These are phyloP conservation scores for Malus asiatica DNA, from an alignment of 306 rosid genomes.

Conservation along the genomic window DNA sequence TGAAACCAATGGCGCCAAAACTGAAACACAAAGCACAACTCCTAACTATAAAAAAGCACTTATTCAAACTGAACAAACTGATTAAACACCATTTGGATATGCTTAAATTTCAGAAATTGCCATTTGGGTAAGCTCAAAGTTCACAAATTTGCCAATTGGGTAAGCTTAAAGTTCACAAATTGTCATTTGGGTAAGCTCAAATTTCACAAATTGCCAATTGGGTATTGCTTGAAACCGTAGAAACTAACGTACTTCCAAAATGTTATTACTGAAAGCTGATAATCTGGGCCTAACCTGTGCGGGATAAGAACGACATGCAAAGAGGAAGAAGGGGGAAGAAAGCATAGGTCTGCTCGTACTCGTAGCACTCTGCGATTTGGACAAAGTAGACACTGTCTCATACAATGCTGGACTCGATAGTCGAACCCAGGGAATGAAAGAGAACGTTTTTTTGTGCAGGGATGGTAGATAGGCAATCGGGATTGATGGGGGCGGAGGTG, in stretches of 20 bases:
- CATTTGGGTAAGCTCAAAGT: background rate
- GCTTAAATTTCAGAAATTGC: no score
- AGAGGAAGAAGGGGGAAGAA: conserved; percentile 80
- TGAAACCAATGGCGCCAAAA: no score
- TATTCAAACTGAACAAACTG: no score
- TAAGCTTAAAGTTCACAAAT: background rate
- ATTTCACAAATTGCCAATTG: background rate
- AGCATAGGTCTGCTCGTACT: conserved; percentile 83
- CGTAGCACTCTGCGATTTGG: conserved; percentile 71
- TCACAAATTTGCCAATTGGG: background rate
- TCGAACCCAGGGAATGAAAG: conserved; percentile 32
- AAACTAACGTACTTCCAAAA: background rate
- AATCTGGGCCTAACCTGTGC: conserved; percentile 22
- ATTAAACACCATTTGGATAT: background rate
- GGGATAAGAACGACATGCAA: conserved; percentile 43
- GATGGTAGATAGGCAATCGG: conserved; percentile 24
- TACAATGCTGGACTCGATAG: conserved; percentile 60
- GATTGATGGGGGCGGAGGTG: conserved; percentile 77
- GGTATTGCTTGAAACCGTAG: background rate
- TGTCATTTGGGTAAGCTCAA: background rate
- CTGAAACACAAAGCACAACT: no score
- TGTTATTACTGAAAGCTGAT: background rate
- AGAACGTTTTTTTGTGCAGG: conserved; percentile 9
- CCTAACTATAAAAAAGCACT: no score
- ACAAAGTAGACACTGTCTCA: conserved; percentile 82